A percentile compares a stretch with the other conserved stretches of the same genome.
phyloP scores from a whole-genome alignment of 306 rosid genomes.

The Trifolium pratense region DNA sequence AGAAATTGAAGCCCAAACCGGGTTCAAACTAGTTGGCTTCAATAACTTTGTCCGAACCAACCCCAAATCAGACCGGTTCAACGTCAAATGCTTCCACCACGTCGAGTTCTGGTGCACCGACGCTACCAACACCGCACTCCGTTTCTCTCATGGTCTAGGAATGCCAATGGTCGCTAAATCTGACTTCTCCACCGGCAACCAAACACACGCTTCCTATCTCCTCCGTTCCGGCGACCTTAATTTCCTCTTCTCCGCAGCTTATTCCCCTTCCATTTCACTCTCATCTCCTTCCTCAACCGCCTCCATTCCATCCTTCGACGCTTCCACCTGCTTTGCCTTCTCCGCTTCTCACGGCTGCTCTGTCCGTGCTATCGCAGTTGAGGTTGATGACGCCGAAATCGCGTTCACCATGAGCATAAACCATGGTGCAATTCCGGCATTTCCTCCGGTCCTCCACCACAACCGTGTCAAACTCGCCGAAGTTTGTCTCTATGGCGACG shows the following conservation, averaged over 20 bases:
- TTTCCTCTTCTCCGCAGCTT: constrained; percentile 90
- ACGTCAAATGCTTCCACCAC: constrained; percentile 74
- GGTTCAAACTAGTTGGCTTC: constrained; percentile 64
- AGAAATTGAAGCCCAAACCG: neutral
- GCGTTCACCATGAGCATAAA: constrained; percentile 66
- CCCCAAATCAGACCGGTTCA: constrained; percentile 74
- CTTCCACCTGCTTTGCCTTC: constrained; percentile 57
- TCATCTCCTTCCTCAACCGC: constrained; percentile 46
- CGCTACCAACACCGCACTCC: constrained; percentile 74
- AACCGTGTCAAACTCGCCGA: constrained; percentile 58
- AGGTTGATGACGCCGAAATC: constrained; percentile 67
- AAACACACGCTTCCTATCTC: constrained; percentile 76
- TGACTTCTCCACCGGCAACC: constrained; percentile 85
- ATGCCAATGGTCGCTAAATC: constrained; percentile 79
- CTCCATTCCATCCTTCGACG: constrained; percentile 63
- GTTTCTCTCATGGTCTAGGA: constrained; percentile 86
- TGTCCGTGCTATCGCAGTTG: constrained; percentile 75
- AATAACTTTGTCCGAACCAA: constrained; percentile 67
- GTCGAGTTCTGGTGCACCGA: constrained; percentile 87
- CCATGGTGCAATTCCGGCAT: constrained; percentile 60
- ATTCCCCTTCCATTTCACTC: constrained; percentile 61
- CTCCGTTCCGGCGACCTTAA: constrained; percentile 81
- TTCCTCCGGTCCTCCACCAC: constrained; percentile 55
- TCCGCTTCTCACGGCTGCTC: constrained; percentile 69
- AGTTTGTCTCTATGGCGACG: constrained; percentile 80